Percentiles rank a stretch among this genome's conserved stretches.
Conservation (phyloP, 805 yeast genomes). For the Cyberlindnera mississippiensis region DNA sequence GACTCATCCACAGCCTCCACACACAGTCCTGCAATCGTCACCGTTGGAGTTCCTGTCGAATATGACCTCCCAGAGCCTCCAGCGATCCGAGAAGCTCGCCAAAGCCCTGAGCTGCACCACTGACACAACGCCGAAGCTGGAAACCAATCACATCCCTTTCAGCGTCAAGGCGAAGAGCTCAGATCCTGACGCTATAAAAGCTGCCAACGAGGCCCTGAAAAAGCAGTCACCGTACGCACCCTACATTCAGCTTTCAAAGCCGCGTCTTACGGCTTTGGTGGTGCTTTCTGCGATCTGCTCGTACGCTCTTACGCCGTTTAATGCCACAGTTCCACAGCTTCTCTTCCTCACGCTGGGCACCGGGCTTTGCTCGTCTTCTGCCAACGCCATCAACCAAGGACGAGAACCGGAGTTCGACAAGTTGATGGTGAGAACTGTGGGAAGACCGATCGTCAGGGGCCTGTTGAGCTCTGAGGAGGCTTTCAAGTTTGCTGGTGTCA, state of each 20-base stretch:
- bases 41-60: slow-evolving; percentile 38
- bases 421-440: slow-evolving; percentile 81
- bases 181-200: slow-evolving; percentile 8
- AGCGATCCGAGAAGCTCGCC: slow-evolving; percentile 10
- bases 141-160: slow-evolving; percentile 47
- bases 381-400: slow-evolving; percentile 96
- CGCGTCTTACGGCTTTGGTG: slow-evolving; percentile 80
- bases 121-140: slow-evolving; percentile 11
- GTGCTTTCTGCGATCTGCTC: slow-evolving; percentile 91
- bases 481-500: slow-evolving; percentile 66
- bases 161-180: slow-evolving; percentile 42
- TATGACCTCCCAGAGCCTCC: slow-evolving; percentile 16
- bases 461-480: slow-evolving; percentile 73
- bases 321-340: slow-evolving; percentile 69
- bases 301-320: slow-evolving; percentile 84
- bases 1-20: slow-evolving; percentile 1
- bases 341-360: slow-evolving; percentile 80
- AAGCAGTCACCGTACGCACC: slow-evolving; percentile 41
- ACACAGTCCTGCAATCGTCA: slow-evolving; percentile 27
- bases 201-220: slow-evolving; percentile 3
- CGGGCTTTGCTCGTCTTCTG: slow-evolving; percentile 83
- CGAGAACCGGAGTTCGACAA: slow-evolving; percentile 89
- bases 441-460: slow-evolving; percentile 89
- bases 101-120: slow-evolving; percentile 26
- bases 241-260: slow-evolving; percentile 83